Evolutionary conservation across 1,139 yeast genomes (phyloP).

Genomic region (Suzukiozyma palmioleophila): DNA sequence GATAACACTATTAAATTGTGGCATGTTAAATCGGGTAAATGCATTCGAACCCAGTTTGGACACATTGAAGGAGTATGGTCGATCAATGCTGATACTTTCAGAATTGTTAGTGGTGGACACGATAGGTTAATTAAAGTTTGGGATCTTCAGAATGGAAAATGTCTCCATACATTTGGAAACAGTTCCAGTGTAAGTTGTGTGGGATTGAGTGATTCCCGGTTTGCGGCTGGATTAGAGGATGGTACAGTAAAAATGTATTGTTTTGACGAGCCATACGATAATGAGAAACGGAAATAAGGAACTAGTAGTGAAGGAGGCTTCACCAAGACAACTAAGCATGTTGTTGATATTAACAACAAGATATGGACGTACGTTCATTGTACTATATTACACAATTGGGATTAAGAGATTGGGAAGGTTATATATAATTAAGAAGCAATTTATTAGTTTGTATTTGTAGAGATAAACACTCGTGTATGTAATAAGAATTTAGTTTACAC

Average conservation of each 20-base stretch:
- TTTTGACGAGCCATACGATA: constrained; percentile 45
- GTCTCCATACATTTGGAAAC: constrained; percentile 86
- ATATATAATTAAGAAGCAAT: too few species aligned
- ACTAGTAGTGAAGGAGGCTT: neutral
- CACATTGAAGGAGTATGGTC: constrained; percentile 99
- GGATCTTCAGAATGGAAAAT: constrained; percentile 92
- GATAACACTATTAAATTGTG: constrained; percentile 93
- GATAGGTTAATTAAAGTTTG: constrained; percentile 87
- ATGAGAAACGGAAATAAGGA: neutral
- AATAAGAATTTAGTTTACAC: too few species aligned
- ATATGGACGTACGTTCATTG: neutral
- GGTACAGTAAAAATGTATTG: constrained; percentile 81
- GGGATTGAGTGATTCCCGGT: constrained; percentile 81
- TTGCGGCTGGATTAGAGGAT: constrained; percentile 86
- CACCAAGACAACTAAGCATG: too few species aligned
- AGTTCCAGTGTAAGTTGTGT: constrained; percentile 79
- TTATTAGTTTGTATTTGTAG: too few species aligned
- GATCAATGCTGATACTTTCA: constrained; percentile 88
- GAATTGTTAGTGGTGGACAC: constrained; percentile 92
- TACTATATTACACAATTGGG: neutral
- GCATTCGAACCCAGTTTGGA: constrained; percentile 91
- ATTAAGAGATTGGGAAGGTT: neutral
- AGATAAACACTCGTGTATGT: too few species aligned
- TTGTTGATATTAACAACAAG: too few species aligned
- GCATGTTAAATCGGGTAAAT: constrained; percentile 83